phyloP scores from a whole-genome alignment of 306 rosid species.

The Alnus glutinosa region DNA sequence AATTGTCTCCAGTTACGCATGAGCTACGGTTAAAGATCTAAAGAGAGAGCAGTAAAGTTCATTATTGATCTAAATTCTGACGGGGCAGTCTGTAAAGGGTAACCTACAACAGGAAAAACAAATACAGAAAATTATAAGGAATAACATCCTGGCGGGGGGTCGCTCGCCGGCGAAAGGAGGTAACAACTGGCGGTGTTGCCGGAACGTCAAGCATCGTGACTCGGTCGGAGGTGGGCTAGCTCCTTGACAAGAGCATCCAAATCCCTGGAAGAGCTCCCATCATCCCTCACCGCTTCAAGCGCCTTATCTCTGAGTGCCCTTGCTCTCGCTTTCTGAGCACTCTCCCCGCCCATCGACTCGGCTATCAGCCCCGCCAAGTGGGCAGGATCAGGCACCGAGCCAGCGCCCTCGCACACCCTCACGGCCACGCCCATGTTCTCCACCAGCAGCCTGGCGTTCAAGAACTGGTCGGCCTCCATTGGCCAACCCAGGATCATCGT shows the following conservation, averaged over 20 bases:
- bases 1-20: too few species aligned
- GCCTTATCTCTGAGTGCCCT: slow-evolving; percentile 42
- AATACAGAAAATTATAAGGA: too few species aligned
- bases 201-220: neutral
- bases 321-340: slow-evolving; percentile 25
- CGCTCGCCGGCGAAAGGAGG: too few species aligned
- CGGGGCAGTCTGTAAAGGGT: too few species aligned
- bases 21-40: too few species aligned
- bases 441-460: slow-evolving; percentile 54
- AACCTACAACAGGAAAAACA: too few species aligned
- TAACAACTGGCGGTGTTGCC: too few species aligned
- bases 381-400: slow-evolving; percentile 49
- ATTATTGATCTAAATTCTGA: too few species aligned
- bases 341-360: slow-evolving; percentile 24
- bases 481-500: slow-evolving; percentile 70
- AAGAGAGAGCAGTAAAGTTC: too few species aligned
- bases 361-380: slow-evolving; percentile 38
- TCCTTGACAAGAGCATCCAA: slow-evolving; percentile 41
- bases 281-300: slow-evolving; percentile 23
- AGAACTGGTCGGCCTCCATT: slow-evolving; percentile 76
- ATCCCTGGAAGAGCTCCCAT: slow-evolving; percentile 47
- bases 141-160: too few species aligned
- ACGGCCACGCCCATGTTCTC: slow-evolving; percentile 52
- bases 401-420: slow-evolving; percentile 47
- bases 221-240: neutral